phyloP scores from a whole-genome alignment of 148 eudicot genomes.

The Vaccinium corymbosum region DNA sequence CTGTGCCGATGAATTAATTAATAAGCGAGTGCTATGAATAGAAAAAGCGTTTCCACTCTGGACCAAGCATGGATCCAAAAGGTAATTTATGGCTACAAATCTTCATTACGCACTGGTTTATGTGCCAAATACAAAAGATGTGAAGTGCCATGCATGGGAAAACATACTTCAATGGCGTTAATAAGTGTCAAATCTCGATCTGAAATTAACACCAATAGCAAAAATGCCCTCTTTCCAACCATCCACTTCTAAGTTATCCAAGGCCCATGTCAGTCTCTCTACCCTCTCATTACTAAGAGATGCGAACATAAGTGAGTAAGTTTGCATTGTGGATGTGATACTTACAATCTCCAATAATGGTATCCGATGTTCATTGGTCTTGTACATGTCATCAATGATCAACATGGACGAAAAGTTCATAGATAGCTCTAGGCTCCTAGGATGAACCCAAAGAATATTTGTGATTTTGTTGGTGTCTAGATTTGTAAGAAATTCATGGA shows the following conservation, averaged over 20 bases:
- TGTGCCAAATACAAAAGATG: background rate
- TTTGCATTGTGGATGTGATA: background rate
- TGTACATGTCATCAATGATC: background rate
- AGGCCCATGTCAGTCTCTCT: background rate
- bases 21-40: too few relatives aligned
- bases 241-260: too few relatives aligned
- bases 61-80: background rate
- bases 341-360: background rate
- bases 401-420: too few relatives aligned
- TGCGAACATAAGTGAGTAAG: background rate
- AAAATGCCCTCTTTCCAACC: too few relatives aligned
- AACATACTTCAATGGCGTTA: too few relatives aligned
- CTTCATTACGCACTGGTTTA: slow-evolving; percentile 6
- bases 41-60: background rate
- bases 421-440: background rate
- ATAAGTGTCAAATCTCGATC: too few relatives aligned
- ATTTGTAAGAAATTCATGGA: background rate
- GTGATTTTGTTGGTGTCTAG: background rate
- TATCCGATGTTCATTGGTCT: background rate
- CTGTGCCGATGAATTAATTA: too few relatives aligned
- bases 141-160: too few relatives aligned
- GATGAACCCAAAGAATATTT: background rate
- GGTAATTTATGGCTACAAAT: background rate
- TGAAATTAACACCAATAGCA: too few relatives aligned
- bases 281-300: background rate